Conservation (phyloP, 495 filamentous ascomycete species). For the Monascus purpureus region DNA sequence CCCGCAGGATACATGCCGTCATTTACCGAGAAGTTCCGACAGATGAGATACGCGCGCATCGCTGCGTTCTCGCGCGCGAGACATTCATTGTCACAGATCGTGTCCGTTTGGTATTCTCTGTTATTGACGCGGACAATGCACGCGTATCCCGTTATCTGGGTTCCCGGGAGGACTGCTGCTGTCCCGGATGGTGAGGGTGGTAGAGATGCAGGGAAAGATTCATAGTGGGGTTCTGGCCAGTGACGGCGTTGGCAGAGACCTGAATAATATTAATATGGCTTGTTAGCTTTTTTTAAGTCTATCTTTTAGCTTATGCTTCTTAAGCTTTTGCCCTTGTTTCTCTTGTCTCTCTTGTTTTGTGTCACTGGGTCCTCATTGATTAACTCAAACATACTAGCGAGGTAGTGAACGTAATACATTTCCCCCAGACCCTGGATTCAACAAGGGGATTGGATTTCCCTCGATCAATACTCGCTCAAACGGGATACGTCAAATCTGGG, state of each 20-base stretch:
- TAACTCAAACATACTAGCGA: conserved; percentile 57
- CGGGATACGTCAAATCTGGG: too few relatives aligned
- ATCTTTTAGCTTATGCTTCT: background rate
- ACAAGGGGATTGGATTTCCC: too few relatives aligned
- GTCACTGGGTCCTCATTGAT: conserved; percentile 1
- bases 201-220: conserved; percentile 41
- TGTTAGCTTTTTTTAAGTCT: conserved; percentile 1
- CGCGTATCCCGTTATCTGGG: conserved; percentile 48
- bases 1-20: conserved; percentile 77
- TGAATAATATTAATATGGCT: conserved; percentile 20
- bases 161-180: conserved; percentile 19
- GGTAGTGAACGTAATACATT: conserved; percentile 60
- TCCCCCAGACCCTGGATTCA: too few relatives aligned
- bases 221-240: conserved; percentile 88
- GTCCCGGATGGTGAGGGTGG: conserved; percentile 1
- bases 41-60: conserved; percentile 94
- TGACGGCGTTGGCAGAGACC: conserved; percentile 91
- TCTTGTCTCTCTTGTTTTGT: background rate
- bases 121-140: conserved; percentile 95
- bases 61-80: conserved; percentile 90
- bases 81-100: conserved; percentile 62
- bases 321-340: background rate
- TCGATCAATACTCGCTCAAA: conserved; percentile 14
- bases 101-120: conserved; percentile 87
- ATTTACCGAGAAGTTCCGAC: conserved; percentile 96